These are phyloP conservation scores for Endoconidiophora laricicola DNA, from an alignment of 2,329 filamentous ascomycete species.

Conservation along the genomic window DNA sequence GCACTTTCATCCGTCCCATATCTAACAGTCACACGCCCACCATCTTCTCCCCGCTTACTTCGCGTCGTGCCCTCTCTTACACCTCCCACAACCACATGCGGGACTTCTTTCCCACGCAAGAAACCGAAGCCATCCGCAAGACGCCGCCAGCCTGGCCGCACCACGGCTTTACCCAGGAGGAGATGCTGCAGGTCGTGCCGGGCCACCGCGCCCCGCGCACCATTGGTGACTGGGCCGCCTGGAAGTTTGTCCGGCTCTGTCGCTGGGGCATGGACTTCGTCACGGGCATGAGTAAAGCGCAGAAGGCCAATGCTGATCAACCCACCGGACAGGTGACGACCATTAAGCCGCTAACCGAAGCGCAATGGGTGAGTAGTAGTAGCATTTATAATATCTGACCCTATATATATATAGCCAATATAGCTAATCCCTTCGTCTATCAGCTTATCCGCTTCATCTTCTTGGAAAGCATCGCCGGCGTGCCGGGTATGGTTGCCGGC, in stretches of 20 bases:
- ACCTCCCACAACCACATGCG: slow-evolving; percentile 29
- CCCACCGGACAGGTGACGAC: slow-evolving; percentile 38
- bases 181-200: slow-evolving; percentile 59
- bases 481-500: slow-evolving; percentile 91
- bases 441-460: slow-evolving; percentile 73
- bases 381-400: neutral
- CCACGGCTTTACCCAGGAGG: slow-evolving; percentile 56
- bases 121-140: slow-evolving; percentile 42
- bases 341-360: slow-evolving; percentile 53
- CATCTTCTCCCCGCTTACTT: slow-evolving; percentile 11
- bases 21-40: too few species aligned
- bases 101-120: slow-evolving; percentile 47
- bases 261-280: slow-evolving; percentile 67
- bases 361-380: slow-evolving; percentile 50
- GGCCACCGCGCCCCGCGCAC: slow-evolving; percentile 61
- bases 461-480: slow-evolving; percentile 83
- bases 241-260: slow-evolving; percentile 57
- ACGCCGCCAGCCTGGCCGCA: slow-evolving; percentile 54
- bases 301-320: slow-evolving; percentile 44
- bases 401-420: neutral
- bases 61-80: slow-evolving; percentile 30
- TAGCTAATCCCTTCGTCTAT: neutral
- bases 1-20: slow-evolving; percentile 11
- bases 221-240: slow-evolving; percentile 62
- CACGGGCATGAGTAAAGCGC: slow-evolving; percentile 57